These are phyloP conservation scores for Macrocybe gigantea DNA, from an alignment of 768 basidiomycete genomes.

Conservation along the genomic window DNA sequence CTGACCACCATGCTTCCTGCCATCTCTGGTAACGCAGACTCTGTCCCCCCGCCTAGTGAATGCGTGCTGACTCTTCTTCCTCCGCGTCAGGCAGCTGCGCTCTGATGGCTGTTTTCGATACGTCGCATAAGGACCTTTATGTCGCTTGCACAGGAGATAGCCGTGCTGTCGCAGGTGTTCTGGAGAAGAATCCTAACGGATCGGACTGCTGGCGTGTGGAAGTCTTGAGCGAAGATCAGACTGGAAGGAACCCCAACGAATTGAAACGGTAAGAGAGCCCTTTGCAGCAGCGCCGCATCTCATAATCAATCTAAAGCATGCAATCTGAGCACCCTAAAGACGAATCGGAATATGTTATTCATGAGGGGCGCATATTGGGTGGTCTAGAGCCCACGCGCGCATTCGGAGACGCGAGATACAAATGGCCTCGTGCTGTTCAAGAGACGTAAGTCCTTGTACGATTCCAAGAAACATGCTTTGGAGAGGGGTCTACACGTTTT, in stretches of 20 bases:
- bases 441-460: conserved; percentile 44
- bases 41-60: not conserved
- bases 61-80: conserved; percentile 10
- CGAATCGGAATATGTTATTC: conserved; percentile 69
- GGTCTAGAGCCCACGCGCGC: conserved; percentile 83
- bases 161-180: conserved; percentile 91
- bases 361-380: conserved; percentile 78
- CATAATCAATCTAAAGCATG: conserved; percentile 39
- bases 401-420: conserved; percentile 88
- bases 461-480: not conserved
- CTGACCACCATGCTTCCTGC: conserved; percentile 76
- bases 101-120: conserved; percentile 82
- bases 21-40: conserved; percentile 51
- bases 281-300: not conserved
- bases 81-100: conserved; percentile 74
- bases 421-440: conserved; percentile 74
- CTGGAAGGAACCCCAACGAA: conserved; percentile 86
- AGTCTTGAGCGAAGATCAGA: conserved; percentile 95
- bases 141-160: conserved; percentile 92
- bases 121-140: conserved; percentile 75
- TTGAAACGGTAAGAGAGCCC: conserved; percentile 55
- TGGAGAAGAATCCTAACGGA: conserved; percentile 63
- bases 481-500: not conserved
- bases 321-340: conserved; percentile 77
- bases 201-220: conserved; percentile 85